phyloP scores from a whole-genome alignment of 495 filamentous ascomycete genomes.

The Podospora comata region DNA sequence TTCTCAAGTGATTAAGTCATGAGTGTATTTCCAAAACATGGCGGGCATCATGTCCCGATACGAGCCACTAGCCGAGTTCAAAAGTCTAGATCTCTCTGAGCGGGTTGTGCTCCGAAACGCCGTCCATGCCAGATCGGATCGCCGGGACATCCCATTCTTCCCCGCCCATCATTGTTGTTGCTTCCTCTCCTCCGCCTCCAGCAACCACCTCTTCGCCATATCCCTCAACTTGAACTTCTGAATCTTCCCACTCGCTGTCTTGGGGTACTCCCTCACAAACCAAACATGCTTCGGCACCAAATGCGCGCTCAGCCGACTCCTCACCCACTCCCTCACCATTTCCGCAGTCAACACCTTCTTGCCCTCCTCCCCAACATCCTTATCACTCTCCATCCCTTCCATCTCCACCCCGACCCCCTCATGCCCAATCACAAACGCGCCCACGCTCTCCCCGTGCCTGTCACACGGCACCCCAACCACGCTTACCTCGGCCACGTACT shows the following conservation, averaged over 20 bases:
- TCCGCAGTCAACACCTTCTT: slow-evolving; percentile 45
- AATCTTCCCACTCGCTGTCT: slow-evolving; percentile 95
- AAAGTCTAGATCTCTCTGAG: not conserved
- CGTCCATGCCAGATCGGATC: not conserved
- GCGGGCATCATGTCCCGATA: not conserved
- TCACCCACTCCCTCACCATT: slow-evolving; percentile 69
- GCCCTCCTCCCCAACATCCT: slow-evolving; percentile 7
- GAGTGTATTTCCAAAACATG: not conserved
- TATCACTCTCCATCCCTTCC: slow-evolving; percentile 28
- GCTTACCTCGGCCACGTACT: slow-evolving; percentile 65
- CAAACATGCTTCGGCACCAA: slow-evolving; percentile 87
- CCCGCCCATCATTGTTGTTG: not conserved
- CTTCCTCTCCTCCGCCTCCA: slow-evolving; percentile 3
- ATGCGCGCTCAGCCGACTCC: slow-evolving; percentile 67
- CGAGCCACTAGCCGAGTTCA: not conserved
- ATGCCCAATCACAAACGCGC: slow-evolving; percentile 69
- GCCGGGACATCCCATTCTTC: not conserved
- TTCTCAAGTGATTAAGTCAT: not conserved
- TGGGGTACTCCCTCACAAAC: slow-evolving; percentile 77
- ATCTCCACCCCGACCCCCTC: slow-evolving; percentile 30
- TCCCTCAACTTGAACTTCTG: slow-evolving; percentile 89
- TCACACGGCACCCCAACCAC: slow-evolving; percentile 84
- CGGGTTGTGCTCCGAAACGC: not conserved
- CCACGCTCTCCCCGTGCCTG: slow-evolving; percentile 81
- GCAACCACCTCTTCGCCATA: slow-evolving; percentile 33